Conservation (phyloP, 257 asterid genomes). For the Plantago ovata region DNA sequence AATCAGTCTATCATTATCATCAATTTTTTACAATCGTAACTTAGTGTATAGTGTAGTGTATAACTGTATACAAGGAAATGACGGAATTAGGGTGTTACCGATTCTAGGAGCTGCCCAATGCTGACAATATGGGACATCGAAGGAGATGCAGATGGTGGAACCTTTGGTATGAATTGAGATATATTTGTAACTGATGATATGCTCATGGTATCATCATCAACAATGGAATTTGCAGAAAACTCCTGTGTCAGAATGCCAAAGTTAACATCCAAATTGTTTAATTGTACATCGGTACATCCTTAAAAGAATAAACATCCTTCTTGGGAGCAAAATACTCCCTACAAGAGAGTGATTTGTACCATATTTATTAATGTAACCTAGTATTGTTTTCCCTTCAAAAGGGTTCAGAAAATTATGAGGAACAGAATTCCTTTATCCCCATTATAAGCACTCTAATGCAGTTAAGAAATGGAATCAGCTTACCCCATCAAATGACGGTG, state of each 20-base stretch:
- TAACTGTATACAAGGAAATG: not conserved
- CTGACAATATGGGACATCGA: constrained; percentile 79
- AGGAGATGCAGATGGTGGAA: constrained; percentile 76
- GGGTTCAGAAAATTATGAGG: too few relatives aligned
- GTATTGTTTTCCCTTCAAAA: too few relatives aligned
- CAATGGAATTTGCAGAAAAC: constrained; percentile 52
- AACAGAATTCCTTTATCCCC: not conserved
- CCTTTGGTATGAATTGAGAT: constrained; percentile 63
- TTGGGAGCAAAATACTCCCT: too few relatives aligned
- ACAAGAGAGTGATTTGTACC: too few relatives aligned
- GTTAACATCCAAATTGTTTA: too few relatives aligned
- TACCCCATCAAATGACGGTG: constrained; percentile 85
- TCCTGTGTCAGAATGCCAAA: constrained; percentile 44
- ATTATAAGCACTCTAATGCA: not conserved
- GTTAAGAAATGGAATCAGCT: constrained; percentile 7
- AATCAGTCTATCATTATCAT: too few relatives aligned
- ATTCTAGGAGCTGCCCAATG: constrained; percentile 89
- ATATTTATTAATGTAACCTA: too few relatives aligned
- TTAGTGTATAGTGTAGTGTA: too few relatives aligned
- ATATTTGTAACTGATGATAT: constrained; percentile 75
- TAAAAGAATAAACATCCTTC: too few relatives aligned
- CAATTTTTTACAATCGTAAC: too few relatives aligned
- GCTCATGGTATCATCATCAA: constrained; percentile 73
- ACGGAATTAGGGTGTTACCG: constrained; percentile 37
- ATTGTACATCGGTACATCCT: too few relatives aligned